These are phyloP conservation scores for Hypoxylon lenormandii DNA, from an alignment of 495 filamentous ascomycete species.

Conservation along the genomic window DNA sequence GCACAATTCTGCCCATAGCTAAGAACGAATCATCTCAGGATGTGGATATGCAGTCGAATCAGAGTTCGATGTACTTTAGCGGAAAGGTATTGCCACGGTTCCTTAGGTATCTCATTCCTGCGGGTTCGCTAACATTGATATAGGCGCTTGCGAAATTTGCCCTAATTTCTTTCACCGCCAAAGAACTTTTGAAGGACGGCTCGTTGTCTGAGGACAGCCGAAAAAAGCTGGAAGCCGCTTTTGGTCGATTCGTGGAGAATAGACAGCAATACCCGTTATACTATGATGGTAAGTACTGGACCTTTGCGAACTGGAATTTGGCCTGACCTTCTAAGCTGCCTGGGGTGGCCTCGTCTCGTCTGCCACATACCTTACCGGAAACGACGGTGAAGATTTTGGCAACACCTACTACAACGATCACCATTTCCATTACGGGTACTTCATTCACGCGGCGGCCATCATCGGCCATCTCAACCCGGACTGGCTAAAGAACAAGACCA, in stretches of 20 bases:
- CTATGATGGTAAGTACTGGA: slow-evolving; percentile 71
- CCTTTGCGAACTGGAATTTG: not conserved
- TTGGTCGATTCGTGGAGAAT: slow-evolving; percentile 81
- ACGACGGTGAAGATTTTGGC: slow-evolving; percentile 80
- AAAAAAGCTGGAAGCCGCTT: slow-evolving; percentile 76
- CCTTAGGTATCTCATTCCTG: not conserved
- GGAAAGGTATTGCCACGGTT: slow-evolving; percentile 71
- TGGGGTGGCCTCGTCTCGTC: slow-evolving; percentile 91
- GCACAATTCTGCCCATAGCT: slow-evolving; percentile 69
- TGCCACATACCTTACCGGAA: slow-evolving; percentile 78
- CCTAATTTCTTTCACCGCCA: slow-evolving; percentile 73
- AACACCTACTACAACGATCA: slow-evolving; percentile 94
- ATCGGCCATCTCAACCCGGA: slow-evolving; percentile 81
- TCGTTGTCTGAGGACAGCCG: slow-evolving; percentile 72
- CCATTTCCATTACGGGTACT: slow-evolving; percentile 93
- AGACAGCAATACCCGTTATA: slow-evolving; percentile 80
- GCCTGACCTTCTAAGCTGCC: slow-evolving; percentile 55
- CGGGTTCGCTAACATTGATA: slow-evolving; percentile 39
- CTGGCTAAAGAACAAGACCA: slow-evolving; percentile 72
- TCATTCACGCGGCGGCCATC: slow-evolving; percentile 87
- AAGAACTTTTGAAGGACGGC: slow-evolving; percentile 72
- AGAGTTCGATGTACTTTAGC: slow-evolving; percentile 93
- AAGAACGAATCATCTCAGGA: slow-evolving; percentile 76
- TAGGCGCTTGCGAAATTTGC: slow-evolving; percentile 89
- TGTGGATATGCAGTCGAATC: slow-evolving; percentile 74